A percentile compares a stretch with the other conserved stretches of the same genome.
Evolutionary conservation across 495 filamentous ascomycete species (phyloP).

Genomic region (Penicillium canescens): DNA sequence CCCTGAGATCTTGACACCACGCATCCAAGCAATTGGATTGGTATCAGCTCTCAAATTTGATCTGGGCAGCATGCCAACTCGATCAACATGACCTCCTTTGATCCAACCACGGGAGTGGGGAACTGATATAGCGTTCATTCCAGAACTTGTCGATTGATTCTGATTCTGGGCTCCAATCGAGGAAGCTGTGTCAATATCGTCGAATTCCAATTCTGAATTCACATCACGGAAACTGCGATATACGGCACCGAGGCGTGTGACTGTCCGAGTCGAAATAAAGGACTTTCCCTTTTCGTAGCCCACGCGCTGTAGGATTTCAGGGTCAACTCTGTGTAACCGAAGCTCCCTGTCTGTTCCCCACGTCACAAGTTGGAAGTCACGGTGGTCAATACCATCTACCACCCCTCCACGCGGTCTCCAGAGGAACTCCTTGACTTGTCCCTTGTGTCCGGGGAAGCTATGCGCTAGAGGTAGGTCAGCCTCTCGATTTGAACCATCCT

Average conservation of each 20-base stretch:
- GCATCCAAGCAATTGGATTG: slow-evolving; percentile 93
- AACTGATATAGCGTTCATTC: slow-evolving; percentile 53
- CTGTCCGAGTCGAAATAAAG: slow-evolving; percentile 62
- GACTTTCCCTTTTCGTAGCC: slow-evolving; percentile 72
- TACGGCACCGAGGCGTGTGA: slow-evolving; percentile 79
- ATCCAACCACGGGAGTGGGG: slow-evolving; percentile 43
- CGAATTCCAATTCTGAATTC: slow-evolving; percentile 34
- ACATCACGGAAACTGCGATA: slow-evolving; percentile 82
- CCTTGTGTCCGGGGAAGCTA: slow-evolving; percentile 78
- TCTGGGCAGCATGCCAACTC: slow-evolving; percentile 65
- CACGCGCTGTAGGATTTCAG: slow-evolving; percentile 64
- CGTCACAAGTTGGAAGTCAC: slow-evolving; percentile 91
- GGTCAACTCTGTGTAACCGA: slow-evolving; percentile 72
- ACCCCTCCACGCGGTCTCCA: slow-evolving; percentile 79
- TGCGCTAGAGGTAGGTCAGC: slow-evolving; percentile 59
- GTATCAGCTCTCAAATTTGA: slow-evolving; percentile 55
- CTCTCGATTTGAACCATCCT: slow-evolving; percentile 43
- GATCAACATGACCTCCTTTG: slow-evolving; percentile 47
- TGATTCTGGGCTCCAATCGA: slow-evolving; percentile 28
- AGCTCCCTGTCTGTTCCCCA: slow-evolving; percentile 89
- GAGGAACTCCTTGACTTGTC: slow-evolving; percentile 90
- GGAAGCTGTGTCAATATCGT: slow-evolving; percentile 33
- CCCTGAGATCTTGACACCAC: slow-evolving; percentile 76
- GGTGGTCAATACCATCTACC: slow-evolving; percentile 74
- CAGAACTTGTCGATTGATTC: slow-evolving; percentile 34